Percentiles rank a stretch among this genome's conserved stretches.
Conservation (phyloP, 345 rosid genomes). For the Populus davidiana region DNA sequence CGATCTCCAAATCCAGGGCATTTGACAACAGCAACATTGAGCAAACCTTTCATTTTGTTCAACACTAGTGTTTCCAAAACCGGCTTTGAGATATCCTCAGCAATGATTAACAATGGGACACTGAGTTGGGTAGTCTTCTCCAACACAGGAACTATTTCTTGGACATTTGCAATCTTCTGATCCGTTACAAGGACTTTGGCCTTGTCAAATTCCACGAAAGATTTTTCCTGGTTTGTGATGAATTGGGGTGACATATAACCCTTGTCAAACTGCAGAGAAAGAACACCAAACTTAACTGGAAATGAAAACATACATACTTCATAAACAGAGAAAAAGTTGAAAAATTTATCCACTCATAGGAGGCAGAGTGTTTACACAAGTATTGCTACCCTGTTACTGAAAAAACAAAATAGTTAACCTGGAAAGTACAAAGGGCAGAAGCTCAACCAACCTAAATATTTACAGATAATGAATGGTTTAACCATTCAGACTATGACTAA, state of each 20-base stretch:
- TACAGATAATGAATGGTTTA: background rate
- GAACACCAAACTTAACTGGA: background rate
- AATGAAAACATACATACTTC: background rate
- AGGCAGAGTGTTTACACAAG: background rate
- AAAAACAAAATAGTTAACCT: background rate
- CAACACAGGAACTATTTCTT: conserved; percentile 64
- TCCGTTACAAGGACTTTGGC: conserved; percentile 76
- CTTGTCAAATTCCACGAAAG: conserved; percentile 74
- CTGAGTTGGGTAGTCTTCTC: conserved; percentile 74
- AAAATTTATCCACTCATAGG: background rate
- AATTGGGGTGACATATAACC: conserved; percentile 78
- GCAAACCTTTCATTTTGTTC: conserved; percentile 68
- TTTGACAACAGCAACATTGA: conserved; percentile 80
- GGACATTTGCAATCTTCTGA: conserved; percentile 57
- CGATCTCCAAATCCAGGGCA: conserved; percentile 74
- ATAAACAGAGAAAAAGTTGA: background rate
- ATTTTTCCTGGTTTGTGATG: conserved; percentile 76
- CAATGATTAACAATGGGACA: conserved; percentile 75
- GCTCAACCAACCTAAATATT: background rate
- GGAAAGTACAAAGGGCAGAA: background rate
- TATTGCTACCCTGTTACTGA: background rate
- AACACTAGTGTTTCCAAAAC: conserved; percentile 67
- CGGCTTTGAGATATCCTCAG: conserved; percentile 64
- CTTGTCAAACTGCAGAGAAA: conserved; percentile 61
- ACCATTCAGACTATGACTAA: background rate